Conservation (phyloP, 805 yeast species). For the Blastobotrys muscicola region DNA sequence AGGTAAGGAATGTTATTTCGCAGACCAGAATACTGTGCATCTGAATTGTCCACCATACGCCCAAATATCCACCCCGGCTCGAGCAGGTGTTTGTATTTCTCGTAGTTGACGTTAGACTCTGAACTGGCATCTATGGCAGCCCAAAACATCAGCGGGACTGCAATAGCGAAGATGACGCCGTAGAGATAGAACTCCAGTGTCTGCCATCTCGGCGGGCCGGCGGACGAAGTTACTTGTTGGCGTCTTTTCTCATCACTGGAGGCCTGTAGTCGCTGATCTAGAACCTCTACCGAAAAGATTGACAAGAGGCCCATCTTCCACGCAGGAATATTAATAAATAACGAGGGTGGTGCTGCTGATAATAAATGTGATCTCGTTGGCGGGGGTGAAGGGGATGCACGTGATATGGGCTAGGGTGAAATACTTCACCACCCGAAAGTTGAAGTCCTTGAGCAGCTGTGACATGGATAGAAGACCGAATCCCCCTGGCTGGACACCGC, state of each 20-base stretch:
- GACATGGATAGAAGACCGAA: slow-evolving; percentile 14
- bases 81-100: slow-evolving; percentile 48
- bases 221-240: slow-evolving; percentile 17
- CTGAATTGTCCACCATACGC: slow-evolving; percentile 73
- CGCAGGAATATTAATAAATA: too few species aligned
- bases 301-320: slow-evolving; percentile 5
- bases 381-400: too few species aligned
- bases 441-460: too few species aligned
- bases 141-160: slow-evolving; percentile 73
- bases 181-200: slow-evolving; percentile 71
- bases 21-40: slow-evolving; percentile 78
- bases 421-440: too few species aligned
- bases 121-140: slow-evolving; percentile 74
- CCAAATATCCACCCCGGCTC: slow-evolving; percentile 87
- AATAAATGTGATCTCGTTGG: too few species aligned
- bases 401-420: too few species aligned
- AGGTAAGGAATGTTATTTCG: slow-evolving; percentile 68
- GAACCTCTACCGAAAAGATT: slow-evolving; percentile 31
- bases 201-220: slow-evolving; percentile 52
- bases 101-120: slow-evolving; percentile 58
- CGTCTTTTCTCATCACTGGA: slow-evolving; percentile 25
- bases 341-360: too few species aligned
- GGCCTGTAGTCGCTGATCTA: slow-evolving; percentile 35
- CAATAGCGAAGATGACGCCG: slow-evolving; percentile 48
- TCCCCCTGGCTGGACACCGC: slow-evolving; percentile 35